Evolutionary conservation across 1,139 yeast genomes (phyloP), one percentile per base, ranked within the genome.

Genomic region (Taphrina confusa): DNA sequence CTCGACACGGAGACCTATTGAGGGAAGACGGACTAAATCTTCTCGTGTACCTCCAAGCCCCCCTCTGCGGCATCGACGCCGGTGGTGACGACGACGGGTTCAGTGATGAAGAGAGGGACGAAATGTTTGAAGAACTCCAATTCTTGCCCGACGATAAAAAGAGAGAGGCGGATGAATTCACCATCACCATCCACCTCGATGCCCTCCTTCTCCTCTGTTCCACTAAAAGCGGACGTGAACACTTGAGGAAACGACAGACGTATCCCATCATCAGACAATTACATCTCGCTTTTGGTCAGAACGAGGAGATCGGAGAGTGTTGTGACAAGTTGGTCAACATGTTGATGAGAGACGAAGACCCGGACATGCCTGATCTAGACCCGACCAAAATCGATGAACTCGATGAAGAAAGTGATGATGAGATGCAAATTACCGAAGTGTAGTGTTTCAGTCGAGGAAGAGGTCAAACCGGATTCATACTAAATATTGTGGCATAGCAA

Each of bases 111-210:
- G 97, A 92, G 68, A 81, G 86, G 79, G 85, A 88, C 68, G 83
- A 85, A 59, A 80, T 92, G 65, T 97, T 97, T 1, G 96, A 88
- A 31, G 95, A 88, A 69, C 80, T 91, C 61, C 96, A 89, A 72
- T 77, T 87, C 57, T 76, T 89, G 59, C 87, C 88, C 12, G 82
- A 82, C 28, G 94, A 87, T 65, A 89, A 88, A 71, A 71, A 76
- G 67, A 81, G 95, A 68, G 98, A 92, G 66, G 84, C 94, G 4
- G 76, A 82, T 16, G 73, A 75, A 30, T 82, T 83, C 5, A 82
- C 90, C 59, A 75, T 87, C 58, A 78, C 83, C 57, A 82, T 83
- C 5, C 95, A 88, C 68, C 76, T 87, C 65, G 70, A 67, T 37
- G 50, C 63, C 16, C 52, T 66, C 14, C 67, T 76, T 16, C 76